phyloP scores from a whole-genome alignment of 2,329 filamentous ascomycete species.

The Sarocladium brachiariae region DNA sequence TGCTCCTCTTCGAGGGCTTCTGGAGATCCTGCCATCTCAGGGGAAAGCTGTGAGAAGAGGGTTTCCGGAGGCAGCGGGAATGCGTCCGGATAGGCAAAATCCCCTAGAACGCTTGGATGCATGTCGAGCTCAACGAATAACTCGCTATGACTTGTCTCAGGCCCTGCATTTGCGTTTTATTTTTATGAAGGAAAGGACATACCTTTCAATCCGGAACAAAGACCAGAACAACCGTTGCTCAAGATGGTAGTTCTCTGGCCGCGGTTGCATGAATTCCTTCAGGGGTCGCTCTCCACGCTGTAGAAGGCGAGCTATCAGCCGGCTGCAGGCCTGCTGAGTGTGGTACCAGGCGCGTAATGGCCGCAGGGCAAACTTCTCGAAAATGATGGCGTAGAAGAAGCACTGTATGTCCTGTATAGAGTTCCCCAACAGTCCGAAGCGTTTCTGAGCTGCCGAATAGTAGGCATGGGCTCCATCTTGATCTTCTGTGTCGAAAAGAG shows the following conservation, averaged over 20 bases:
- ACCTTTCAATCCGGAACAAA: slow-evolving; percentile 18
- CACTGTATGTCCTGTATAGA: slow-evolving; percentile 19
- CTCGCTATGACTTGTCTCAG: too few species aligned
- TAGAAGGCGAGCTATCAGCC: slow-evolving; percentile 10
- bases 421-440: slow-evolving; percentile 17
- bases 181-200: neutral
- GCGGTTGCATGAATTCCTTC: neutral
- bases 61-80: slow-evolving; percentile 14
- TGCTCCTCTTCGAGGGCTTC: too few species aligned
- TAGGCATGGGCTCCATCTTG: slow-evolving; percentile 14
- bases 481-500: neutral
- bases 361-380: slow-evolving; percentile 17
- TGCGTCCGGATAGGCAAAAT: slow-evolving; percentile 16
- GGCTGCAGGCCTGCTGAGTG: slow-evolving; percentile 15
- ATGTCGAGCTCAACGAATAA: neutral
- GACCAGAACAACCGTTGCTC: slow-evolving; percentile 19
- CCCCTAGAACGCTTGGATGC: slow-evolving; percentile 13
- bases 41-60: neutral
- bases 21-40: neutral
- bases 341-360: slow-evolving; percentile 18
- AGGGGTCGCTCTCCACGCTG: neutral
- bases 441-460: slow-evolving; percentile 17
- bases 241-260: slow-evolving; percentile 13
- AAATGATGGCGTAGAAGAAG: slow-evolving; percentile 17
- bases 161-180: too few species aligned